phyloP scores from a whole-genome alignment of 176 grass and related monocot genomes.

The Rhynchospora breviuscula region DNA sequence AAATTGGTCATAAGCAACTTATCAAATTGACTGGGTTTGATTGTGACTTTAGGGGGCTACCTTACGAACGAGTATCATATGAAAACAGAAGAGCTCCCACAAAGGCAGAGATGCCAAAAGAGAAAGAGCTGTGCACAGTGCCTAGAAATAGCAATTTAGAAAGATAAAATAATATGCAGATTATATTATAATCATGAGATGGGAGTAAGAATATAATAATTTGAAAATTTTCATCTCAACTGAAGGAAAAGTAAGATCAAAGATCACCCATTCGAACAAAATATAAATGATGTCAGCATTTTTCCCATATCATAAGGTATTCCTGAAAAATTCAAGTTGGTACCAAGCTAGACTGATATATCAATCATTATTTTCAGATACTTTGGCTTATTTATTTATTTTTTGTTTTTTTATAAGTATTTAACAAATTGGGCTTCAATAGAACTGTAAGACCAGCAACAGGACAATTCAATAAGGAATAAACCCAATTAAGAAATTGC shows the following conservation, averaged over 20 bases:
- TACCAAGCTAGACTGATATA: background rate
- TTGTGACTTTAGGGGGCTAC: conserved; percentile 20
- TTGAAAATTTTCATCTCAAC: background rate
- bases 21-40: background rate
- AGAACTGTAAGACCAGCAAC: background rate
- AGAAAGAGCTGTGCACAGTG: conserved; percentile 77
- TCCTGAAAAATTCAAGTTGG: background rate
- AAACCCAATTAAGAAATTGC: background rate
- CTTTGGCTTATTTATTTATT: background rate
- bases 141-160: conserved; percentile 40
- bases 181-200: background rate
- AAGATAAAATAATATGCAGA: background rate
- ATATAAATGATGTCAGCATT: background rate
- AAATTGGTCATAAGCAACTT: background rate
- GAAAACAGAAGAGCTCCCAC: conserved; percentile 98
- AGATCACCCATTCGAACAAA: background rate
- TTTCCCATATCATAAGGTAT: background rate
- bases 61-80: conserved; percentile 96
- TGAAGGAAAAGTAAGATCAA: background rate
- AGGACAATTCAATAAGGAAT: background rate
- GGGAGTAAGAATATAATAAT: background rate
- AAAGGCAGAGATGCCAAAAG: conserved; percentile 77
- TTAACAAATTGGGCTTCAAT: background rate
- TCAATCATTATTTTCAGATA: background rate
- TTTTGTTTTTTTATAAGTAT: background rate